Base-by-base conservation (phyloP, 1,139 yeast genomes). In the Geotrichum citri-aurantii region DNA sequence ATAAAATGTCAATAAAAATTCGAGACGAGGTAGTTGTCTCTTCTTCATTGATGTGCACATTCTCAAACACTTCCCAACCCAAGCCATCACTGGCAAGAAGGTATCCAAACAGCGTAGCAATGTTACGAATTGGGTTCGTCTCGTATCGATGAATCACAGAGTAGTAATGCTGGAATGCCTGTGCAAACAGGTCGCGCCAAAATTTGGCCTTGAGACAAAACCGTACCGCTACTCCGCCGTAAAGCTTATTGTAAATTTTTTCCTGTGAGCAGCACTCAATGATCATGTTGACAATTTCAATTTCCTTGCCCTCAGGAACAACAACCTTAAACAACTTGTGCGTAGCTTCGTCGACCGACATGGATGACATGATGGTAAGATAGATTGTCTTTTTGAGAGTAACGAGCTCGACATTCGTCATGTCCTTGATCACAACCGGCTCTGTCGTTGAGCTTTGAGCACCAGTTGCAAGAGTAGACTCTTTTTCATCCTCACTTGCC, bases 341-440 rank as follows among this genome's bases (percentile, higher is more conserved):
- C 0, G 89, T 91, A 0, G 96, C 95, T 75, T 93, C 99, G 65
- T 90, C 96, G 2, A 93, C 85, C 0, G 96, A 86, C 84, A 92
- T 82, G 59, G 97, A 85, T n/a, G 97, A 89, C 88, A 89, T 91
- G 33, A 93, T 77, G 0, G 95, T 86, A 52, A 91, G 75, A 66
- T 92, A 92, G 1, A 92, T 87, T 1, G 81, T 81, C 67, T 90
- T 88, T 64, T 90, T 88, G 64, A 82, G 81, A 55, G 82, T 82
- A 2, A 83, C 75, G 44, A 84, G 71, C 47, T 83, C 84, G 0
- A 84, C 73, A 58, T 86, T 86, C 0, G 97, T 86, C 79, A 87
- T 76, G 70, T 92, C 97, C 47, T 78, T 76, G 55, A 85, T 77
- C 4, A 53, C 62, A 17, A 61, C 60, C 12, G 55, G 57, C 46